These are phyloP conservation scores for Cladophialophora psammophila DNA, from an alignment of 2,329 filamentous ascomycete species.

Conservation along the genomic window DNA sequence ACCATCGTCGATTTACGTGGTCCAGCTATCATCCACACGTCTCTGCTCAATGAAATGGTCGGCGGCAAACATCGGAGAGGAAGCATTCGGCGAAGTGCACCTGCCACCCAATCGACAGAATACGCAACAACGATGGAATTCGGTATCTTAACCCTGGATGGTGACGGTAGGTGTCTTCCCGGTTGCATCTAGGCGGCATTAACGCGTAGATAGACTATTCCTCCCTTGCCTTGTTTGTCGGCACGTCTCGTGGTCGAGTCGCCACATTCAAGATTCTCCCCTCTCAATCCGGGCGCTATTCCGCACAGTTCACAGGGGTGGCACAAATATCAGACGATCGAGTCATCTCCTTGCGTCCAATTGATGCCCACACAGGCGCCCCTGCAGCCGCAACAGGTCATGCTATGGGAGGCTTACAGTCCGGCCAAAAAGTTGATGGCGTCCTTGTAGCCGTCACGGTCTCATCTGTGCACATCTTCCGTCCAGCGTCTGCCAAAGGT, in stretches of 20 bases:
- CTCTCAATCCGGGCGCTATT: slow-evolving; percentile 71
- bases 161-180: slow-evolving; percentile 66
- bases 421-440: slow-evolving; percentile 78
- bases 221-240: slow-evolving; percentile 90
- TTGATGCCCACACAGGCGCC: slow-evolving; percentile 78
- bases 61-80: slow-evolving; percentile 80
- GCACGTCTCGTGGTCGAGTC: slow-evolving; percentile 82
- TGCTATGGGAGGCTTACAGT: slow-evolving; percentile 77
- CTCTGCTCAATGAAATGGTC: slow-evolving; percentile 73
- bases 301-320: slow-evolving; percentile 73
- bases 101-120: slow-evolving; percentile 61
- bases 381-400: slow-evolving; percentile 77
- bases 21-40: slow-evolving; percentile 80
- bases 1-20: slow-evolving; percentile 87
- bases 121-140: slow-evolving; percentile 87
- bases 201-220: slow-evolving; percentile 71
- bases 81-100: slow-evolving; percentile 63
- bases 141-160: slow-evolving; percentile 89
- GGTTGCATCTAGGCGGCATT: slow-evolving; percentile 27
- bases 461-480: slow-evolving; percentile 83
- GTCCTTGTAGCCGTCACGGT: slow-evolving; percentile 78
- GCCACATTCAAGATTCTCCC: slow-evolving; percentile 92
- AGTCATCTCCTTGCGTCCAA: slow-evolving; percentile 78
- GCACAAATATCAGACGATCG: slow-evolving; percentile 68
- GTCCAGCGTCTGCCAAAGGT: slow-evolving; percentile 83